Percentiles rank a stretch among this genome's conserved stretches.
Conservation (phyloP, 139 green algal species). For the Tetraselmis chui region DNA sequence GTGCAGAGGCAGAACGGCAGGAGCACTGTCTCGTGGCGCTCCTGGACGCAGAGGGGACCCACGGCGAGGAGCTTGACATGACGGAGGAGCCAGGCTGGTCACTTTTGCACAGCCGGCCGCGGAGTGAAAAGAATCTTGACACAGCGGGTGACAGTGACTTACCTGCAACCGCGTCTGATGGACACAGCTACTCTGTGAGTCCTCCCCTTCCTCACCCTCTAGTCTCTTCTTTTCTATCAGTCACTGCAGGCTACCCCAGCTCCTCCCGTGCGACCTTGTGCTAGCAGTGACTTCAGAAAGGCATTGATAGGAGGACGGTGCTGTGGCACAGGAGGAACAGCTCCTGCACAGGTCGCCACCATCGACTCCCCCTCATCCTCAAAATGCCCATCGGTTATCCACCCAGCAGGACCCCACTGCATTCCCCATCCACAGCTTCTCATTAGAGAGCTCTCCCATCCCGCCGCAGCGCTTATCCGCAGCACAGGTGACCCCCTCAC, state of each 20-base stretch:
- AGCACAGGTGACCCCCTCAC: no score
- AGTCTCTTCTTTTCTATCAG: background rate
- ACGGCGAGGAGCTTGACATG: background rate
- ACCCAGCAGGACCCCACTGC: no score
- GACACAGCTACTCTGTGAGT: background rate
- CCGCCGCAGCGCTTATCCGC: no score
- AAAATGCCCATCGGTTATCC: no score
- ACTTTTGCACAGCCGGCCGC: background rate
- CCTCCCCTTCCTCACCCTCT: background rate
- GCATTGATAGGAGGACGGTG: no score
- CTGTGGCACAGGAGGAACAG: no score
- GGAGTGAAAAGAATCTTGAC: background rate
- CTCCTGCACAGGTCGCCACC: no score
- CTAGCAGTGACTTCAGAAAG: no score
- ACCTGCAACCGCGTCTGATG: background rate
- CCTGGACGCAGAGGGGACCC: background rate
- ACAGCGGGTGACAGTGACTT: no score
- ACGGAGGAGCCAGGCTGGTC: background rate
- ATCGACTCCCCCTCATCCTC: no score
- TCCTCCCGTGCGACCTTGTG: background rate
- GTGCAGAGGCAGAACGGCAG: background rate
- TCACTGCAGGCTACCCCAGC: background rate
- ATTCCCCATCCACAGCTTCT: no score
- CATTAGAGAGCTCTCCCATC: no score
- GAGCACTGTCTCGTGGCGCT: background rate